Percentiles rank a stretch among this genome's conserved stretches.
These are phyloP conservation scores for Apophysomyces variabilis DNA, from an alignment of 371 early-diverging fungal genomes.

Conservation along the genomic window DNA sequence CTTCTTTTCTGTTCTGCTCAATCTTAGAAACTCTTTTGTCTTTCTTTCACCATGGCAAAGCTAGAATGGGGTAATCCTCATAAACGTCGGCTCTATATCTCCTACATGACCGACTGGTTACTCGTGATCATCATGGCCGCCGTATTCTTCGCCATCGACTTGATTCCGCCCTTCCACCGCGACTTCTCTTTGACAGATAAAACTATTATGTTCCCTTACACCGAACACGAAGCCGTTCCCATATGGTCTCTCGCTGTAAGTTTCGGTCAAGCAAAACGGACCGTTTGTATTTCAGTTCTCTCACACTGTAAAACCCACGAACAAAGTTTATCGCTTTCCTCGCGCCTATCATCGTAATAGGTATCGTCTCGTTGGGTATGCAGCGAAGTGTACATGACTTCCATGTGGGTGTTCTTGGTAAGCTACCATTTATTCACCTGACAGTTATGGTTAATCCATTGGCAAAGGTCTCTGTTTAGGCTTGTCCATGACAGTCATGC, in stretches of 20 bases:
- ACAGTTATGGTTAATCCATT: background rate
- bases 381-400: conserved; percentile 28
- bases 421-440: background rate
- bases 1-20: background rate
- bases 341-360: conserved; percentile 29
- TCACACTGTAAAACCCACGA: no score
- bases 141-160: conserved; percentile 62
- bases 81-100: conserved; percentile 46
- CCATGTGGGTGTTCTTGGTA: conserved; percentile 34
- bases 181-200: conserved; percentile 73
- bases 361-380: conserved; percentile 25
- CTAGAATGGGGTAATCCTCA: conserved; percentile 31
- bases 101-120: conserved; percentile 71
- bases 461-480: conserved; percentile 58
- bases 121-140: conserved; percentile 62
- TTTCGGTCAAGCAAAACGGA: background rate
- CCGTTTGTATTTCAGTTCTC: no score
- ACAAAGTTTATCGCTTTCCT: conserved; percentile 32
- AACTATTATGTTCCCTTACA: conserved; percentile 67
- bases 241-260: conserved; percentile 60
- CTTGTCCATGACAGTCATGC: conserved; percentile 67
- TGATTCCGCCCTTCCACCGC: conserved; percentile 69
- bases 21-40: background rate
- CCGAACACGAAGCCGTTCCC: conserved; percentile 65
- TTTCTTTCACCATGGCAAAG: conserved; percentile 1